A percentile compares a stretch with the other conserved stretches of the same genome.
These are phyloP conservation scores for Elongisporangium senticosum DNA, from an alignment of 352 stramenopile genomes.

Conservation along the genomic window DNA sequence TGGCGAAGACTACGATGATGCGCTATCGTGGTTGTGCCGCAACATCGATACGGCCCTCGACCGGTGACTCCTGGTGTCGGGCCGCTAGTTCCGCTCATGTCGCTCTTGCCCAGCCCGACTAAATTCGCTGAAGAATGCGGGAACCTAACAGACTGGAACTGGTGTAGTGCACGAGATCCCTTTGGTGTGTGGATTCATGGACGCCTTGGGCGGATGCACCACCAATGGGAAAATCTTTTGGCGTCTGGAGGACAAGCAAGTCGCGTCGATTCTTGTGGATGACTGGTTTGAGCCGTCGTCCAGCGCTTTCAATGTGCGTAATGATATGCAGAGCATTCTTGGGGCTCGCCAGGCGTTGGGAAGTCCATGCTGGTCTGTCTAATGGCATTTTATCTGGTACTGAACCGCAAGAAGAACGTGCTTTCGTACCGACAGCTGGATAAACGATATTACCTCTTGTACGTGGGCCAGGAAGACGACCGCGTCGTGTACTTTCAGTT, in stretches of 20 bases:
- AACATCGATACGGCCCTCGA: too few relatives aligned
- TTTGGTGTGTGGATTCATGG: slow-evolving; percentile 14
- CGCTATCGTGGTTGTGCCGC: too few relatives aligned
- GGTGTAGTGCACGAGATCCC: slow-evolving; percentile 6
- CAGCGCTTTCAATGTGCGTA: slow-evolving; percentile 8
- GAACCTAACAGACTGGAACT: too few relatives aligned
- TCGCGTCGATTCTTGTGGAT: slow-evolving; percentile 9
- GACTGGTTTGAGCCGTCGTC: slow-evolving; percentile 14
- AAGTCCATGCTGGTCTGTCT: slow-evolving; percentile 3
- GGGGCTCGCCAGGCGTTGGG: not conserved
- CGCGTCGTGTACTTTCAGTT: not conserved
- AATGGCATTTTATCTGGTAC: slow-evolving; percentile 3
- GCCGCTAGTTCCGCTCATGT: too few relatives aligned
- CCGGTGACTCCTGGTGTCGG: too few relatives aligned
- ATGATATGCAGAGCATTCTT: slow-evolving; percentile 15
- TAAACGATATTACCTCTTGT: not conserved
- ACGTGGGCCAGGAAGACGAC: not conserved
- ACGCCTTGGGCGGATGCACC: slow-evolving; percentile 11
- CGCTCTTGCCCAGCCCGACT: too few relatives aligned
- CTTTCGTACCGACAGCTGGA: slow-evolving; percentile 1
- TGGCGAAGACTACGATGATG: too few relatives aligned
- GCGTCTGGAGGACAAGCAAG: slow-evolving; percentile 16
- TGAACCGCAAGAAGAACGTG: slow-evolving; percentile 4
- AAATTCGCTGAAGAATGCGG: too few relatives aligned
- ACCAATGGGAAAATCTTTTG: slow-evolving; percentile 14